Percentiles rank a stretch among this genome's conserved stretches.
These are phyloP conservation scores for Termitomyces sp. DNA, from an alignment of 768 basidiomycete genomes.

Conservation along the genomic window DNA sequence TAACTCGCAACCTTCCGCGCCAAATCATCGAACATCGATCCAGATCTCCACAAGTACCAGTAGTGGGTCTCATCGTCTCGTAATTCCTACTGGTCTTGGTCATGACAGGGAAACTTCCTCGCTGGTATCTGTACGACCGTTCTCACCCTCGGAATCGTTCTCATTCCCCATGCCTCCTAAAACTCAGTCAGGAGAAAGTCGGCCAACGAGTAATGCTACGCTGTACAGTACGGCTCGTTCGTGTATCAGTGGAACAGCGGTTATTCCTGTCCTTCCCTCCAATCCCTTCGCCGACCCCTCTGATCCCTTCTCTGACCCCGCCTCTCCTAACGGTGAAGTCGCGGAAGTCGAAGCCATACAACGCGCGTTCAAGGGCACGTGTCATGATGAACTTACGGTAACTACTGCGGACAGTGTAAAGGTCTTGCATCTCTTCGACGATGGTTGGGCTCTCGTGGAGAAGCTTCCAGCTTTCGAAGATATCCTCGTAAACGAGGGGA, in stretches of 20 bases:
- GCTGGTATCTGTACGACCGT: constrained; percentile 60
- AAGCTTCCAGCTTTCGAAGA: constrained; percentile 22
- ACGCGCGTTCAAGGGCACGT: constrained; percentile 50
- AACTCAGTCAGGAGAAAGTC: constrained; percentile 17
- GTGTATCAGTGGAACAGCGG: constrained; percentile 8
- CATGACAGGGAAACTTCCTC: constrained; percentile 26
- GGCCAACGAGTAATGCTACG: constrained; percentile 17
- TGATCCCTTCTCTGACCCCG: constrained; percentile 31
- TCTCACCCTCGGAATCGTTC: constrained; percentile 63
- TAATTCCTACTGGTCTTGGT: constrained; percentile 19
- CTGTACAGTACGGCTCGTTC: constrained; percentile 1
- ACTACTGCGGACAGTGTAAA: constrained; percentile 43
- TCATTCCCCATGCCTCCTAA: constrained; percentile 61
- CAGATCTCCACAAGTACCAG: constrained; percentile 26
- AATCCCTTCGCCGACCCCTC: constrained; percentile 24
- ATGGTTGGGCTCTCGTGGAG: constrained; percentile 68
- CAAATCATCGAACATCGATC: constrained; percentile 27
- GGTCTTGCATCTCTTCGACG: constrained; percentile 52
- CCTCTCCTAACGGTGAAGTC: constrained; percentile 21
- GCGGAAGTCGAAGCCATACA: constrained; percentile 41
- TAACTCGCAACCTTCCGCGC: constrained; percentile 14
- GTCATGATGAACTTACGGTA: constrained; percentile 57
- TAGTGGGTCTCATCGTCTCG: constrained; percentile 35
- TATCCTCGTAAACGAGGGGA: constrained; percentile 22
- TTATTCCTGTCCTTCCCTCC: constrained; percentile 9